These are phyloP conservation scores for Thinopyrum elongatum DNA, from an alignment of 176 grass and related monocot genomes.

Conservation along the genomic window DNA sequence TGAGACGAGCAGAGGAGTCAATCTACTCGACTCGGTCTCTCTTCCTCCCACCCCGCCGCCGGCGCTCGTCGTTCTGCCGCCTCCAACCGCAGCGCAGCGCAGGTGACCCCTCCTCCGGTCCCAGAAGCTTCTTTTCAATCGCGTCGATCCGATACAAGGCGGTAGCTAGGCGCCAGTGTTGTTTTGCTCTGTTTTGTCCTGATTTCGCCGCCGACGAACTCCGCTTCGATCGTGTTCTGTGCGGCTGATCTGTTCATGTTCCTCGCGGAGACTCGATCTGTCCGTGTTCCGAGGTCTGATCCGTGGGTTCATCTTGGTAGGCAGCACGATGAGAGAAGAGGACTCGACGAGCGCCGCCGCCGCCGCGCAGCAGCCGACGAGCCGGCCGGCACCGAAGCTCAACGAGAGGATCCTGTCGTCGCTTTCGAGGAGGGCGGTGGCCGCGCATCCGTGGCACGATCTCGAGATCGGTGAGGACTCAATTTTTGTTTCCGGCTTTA, in stretches of 20 bases:
- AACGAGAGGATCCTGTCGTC: constrained; percentile 95
- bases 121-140: neutral
- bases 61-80: neutral
- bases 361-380: constrained; percentile 20
- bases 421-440: constrained; percentile 75
- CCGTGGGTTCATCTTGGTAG: neutral
- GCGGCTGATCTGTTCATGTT: too few species aligned
- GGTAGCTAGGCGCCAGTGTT: neutral
- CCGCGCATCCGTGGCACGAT: constrained; percentile 93
- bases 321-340: constrained; percentile 42
- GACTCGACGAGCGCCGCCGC: neutral
- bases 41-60: neutral
- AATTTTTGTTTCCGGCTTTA: neutral
- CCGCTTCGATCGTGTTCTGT: neutral
- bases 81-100: neutral
- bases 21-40: neutral
- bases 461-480: neutral
- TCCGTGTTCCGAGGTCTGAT: neutral
- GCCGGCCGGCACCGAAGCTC: constrained; percentile 47
- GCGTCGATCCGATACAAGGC: neutral
- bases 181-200: neutral
- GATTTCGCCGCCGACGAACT: neutral
- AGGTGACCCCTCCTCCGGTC: neutral
- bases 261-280: neutral
- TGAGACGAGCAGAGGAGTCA: neutral